Conservation (phyloP, 192 early-diverging fungal species). For the Blastocladiella britannica region DNA sequence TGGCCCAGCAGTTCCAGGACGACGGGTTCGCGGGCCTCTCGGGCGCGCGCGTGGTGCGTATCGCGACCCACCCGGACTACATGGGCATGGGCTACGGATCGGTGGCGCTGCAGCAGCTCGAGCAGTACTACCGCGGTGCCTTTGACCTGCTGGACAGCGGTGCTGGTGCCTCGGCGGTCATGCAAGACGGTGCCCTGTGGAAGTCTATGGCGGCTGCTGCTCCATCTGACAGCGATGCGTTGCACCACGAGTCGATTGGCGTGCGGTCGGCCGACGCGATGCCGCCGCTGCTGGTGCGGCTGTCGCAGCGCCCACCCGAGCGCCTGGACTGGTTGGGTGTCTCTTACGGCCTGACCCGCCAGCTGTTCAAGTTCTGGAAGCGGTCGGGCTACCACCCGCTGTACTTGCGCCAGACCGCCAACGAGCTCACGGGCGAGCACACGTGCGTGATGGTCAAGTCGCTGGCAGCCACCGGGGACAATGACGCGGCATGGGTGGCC, state of each 20-base stretch:
- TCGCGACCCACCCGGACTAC: slow-evolving; percentile 95
- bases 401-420: slow-evolving; percentile 88
- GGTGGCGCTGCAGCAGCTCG: slow-evolving; percentile 67
- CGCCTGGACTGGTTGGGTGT: slow-evolving; percentile 90
- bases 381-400: slow-evolving; percentile 71
- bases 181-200: too few species aligned
- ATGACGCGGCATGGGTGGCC: slow-evolving; percentile 44
- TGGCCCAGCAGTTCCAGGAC: slow-evolving; percentile 87
- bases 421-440: slow-evolving; percentile 94
- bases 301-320: slow-evolving; percentile 57
- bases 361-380: slow-evolving; percentile 94
- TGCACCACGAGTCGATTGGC: slow-evolving; percentile 54
- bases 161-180: slow-evolving; percentile 25
- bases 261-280: slow-evolving; percentile 72
- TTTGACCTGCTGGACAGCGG: slow-evolving; percentile 42
- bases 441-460: slow-evolving; percentile 91
- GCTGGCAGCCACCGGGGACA: slow-evolving; percentile 25
- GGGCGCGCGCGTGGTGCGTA: slow-evolving; percentile 88
- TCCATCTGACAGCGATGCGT: slow-evolving; percentile 19
- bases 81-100: slow-evolving; percentile 91
- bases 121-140: slow-evolving; percentile 68
- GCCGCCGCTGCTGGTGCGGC: slow-evolving; percentile 75
- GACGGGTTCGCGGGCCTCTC: slow-evolving; percentile 86
- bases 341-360: slow-evolving; percentile 72
- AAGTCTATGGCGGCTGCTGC: too few species aligned